Base-by-base conservation (phyloP, 768 basidiomycete species). In the Podaxis pistillaris region DNA sequence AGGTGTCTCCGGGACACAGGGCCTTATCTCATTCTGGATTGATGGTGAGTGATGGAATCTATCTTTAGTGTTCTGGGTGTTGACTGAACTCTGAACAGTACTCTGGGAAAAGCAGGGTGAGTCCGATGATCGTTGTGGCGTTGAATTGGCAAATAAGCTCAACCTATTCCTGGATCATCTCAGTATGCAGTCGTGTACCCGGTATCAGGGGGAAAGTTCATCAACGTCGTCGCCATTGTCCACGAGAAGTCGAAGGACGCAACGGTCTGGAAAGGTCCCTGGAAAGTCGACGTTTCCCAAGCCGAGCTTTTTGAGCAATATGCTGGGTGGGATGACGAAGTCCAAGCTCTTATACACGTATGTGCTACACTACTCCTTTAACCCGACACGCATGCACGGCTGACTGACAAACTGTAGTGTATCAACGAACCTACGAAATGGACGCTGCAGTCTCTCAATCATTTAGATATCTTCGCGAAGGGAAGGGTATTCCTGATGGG, bases 171-270 rank as follows among this genome's bases (percentile, higher is more conserved):
- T 11, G 9, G 19, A n/a, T 50, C 15, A 28, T 28, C 28, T 9
- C 49, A 85, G 84, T 75, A 79, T 67, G 59, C 82, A 19, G 70
- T 84, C 7, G 73, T 71, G 1, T 85, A 85, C 69, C 76, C 83
- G 0, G 78, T 85, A 15, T 76, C 82, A 2, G 72, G 75, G 41
- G 82, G 81, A 17, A 73, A 72, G 49, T 68, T 76, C 24, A 70
- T 86, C 58, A 86, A 83, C 63, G 67, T 85, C 33, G 82, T 75
- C 9, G 80, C 76, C 3, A 78, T 80, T 56, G 73, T 17, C n/a
- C 62, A 63, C 19, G 66, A 64, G 22, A 63, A 47, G 7, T 54
- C 64, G 22, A 63, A 62, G 17, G 62, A 63, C 7, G 47, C 58
- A 12, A 65, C 60, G 3, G 49, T 50, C 12, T 68, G 62, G 55